Evolutionary conservation across 1,284 basidiomycete genomes (phyloP), one percentile per base, ranked within the genome.

Genomic region (Rhodotorula sp.): DNA sequence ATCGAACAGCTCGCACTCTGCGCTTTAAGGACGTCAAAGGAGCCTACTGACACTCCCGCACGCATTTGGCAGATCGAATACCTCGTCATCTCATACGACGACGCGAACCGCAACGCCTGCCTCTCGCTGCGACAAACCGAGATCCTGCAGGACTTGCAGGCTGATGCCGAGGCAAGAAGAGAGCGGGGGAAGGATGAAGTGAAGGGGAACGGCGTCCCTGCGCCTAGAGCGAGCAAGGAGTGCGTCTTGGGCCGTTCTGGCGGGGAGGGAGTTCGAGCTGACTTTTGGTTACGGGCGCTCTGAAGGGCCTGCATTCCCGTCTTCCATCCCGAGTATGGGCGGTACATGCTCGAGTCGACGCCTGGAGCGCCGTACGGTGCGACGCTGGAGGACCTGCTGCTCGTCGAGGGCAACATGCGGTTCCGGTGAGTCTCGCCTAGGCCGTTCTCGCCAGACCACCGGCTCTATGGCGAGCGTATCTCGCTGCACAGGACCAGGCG

Each of bases 291-390:
- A 24, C 24, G 34, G 10, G 20, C 30, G 30, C 2, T 27, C 10
- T 9, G 36, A 36, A 61, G 60, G 10, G 83, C 86, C 47, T 84
- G 87, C 29, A 86, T 93, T 34, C 94, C 94, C 5, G 91, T 89
- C n/a, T 99, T 96, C 79, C 96, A 99, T 79, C 95, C 95, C 22
- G 96, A 99, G 81, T 99, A 95, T 82, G 96, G 95, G 59, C 87
- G 94, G 52, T 99, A 92, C 84, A 99, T 99, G 96, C 85, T 99
- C 66, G 96, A 99, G 81, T 94, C 92, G 11, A 99, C 95, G 0
- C 96, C 96, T 0, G 96, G 96, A 4, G 86, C 87, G 53, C 96
- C 96, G 2, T 99, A 97, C 82, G 90, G 91, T 10, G 92, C 91
- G 24, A 89, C 86, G 32, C 86, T 95, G 48, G 84, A 85, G 59